phyloP scores from a whole-genome alignment of 352 stramenopile genomes.

The Phytophthora pinifolia region DNA sequence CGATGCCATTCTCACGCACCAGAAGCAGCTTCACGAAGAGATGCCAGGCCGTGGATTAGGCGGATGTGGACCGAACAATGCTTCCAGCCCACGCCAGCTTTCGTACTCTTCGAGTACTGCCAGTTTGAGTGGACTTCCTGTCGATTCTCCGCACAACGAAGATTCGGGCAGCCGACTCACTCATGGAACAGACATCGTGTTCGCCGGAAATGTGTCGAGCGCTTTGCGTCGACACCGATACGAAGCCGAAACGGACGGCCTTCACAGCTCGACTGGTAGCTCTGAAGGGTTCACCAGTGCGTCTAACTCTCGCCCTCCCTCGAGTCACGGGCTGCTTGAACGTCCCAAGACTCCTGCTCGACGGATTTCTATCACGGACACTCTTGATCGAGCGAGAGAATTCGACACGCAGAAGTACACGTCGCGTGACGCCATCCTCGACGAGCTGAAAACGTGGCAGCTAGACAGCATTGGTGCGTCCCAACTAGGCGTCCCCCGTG shows the following conservation, averaged over 20 bases:
- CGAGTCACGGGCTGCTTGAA: slow-evolving; percentile 23
- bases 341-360: slow-evolving; percentile 55
- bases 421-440: slow-evolving; percentile 62
- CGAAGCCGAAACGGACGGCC: slow-evolving; percentile 44
- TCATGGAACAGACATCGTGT: slow-evolving; percentile 86
- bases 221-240: slow-evolving; percentile 69
- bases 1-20: slow-evolving; percentile 36
- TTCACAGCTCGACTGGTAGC: background rate
- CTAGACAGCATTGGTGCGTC: slow-evolving; percentile 50
- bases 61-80: slow-evolving; percentile 8
- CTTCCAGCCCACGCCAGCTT: slow-evolving; percentile 26
- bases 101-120: slow-evolving; percentile 32
- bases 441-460: slow-evolving; percentile 68
- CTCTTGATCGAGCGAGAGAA: slow-evolving; percentile 66
- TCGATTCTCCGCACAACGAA: slow-evolving; percentile 32
- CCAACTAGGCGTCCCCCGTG: slow-evolving; percentile 36
- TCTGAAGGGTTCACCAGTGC: slow-evolving; percentile 1
- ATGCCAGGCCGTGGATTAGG: background rate
- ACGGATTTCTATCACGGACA: slow-evolving; percentile 78
- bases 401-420: slow-evolving; percentile 63
- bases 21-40: slow-evolving; percentile 9
- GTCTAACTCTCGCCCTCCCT: slow-evolving; percentile 13
- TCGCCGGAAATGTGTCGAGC: slow-evolving; percentile 88
- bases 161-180: slow-evolving; percentile 82
- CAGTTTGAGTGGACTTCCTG: slow-evolving; percentile 14